Evolutionary conservation across 1,284 basidiomycete species (phyloP), one percentile per base, ranked within the genome.

Genomic region (Tausonia pullulans): DNA sequence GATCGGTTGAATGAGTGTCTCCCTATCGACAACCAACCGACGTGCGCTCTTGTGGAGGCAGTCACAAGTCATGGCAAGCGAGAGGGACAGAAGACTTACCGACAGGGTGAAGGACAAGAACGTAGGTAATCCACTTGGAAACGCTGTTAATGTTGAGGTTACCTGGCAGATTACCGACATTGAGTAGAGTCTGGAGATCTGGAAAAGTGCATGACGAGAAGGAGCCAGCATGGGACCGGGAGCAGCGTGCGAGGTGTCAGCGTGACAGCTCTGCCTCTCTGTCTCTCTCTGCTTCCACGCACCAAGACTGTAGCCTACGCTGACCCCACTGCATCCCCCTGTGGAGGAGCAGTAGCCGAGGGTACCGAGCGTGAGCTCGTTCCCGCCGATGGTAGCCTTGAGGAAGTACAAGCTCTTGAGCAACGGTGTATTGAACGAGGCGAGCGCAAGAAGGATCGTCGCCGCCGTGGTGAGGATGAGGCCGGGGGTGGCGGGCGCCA

Each of bases 41-140:
- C n/a, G n/a, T 5, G 5, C n/a, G 14, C 52, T 4, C 16, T 4
- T 9, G 52, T 11, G 54, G 16, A 43, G 39, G 54, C 54, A 14
- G 13, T 10, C 27, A 8, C 7, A 16, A 55, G 27, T 9, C 39
- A 2, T 39, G 13, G 14, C 58, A 9, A 7, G 45, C 8, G 16
- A 50, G 41, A 43, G 14, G 14, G 39, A 40, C 13, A 46, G 14
- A 45, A 14, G 52, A 68, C 68, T 53, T 10, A 70, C 67, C 89
- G 63, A 90, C 84, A 69, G 91, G 82, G 72, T 94, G 90, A n/a
- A 93, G 81, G 67, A 93, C 84, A 68, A 95, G 83, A 27, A 84
- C 85, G 71, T 92, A 92, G 11, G 91, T 95, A 71, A 94, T 78
- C 86, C 90, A 93, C 79, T 92, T 92, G 67, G 90, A 86, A 61